Evolutionary conservation across 306 rosid genomes (phyloP).

Genomic region (Senna tora): DNA sequence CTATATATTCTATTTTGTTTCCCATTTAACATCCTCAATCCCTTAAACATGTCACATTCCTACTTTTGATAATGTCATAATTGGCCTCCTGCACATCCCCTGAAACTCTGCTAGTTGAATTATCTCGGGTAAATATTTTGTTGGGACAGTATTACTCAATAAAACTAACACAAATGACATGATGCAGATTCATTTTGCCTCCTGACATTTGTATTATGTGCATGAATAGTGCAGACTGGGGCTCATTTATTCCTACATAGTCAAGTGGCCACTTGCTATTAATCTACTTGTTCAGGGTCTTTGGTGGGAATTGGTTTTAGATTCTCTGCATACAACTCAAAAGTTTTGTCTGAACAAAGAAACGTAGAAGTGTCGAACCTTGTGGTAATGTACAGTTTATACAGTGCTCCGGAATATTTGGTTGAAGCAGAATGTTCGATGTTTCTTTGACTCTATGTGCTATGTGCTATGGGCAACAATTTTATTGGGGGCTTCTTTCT

Average conservation of each 20-base stretch:
- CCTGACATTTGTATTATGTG: neutral
- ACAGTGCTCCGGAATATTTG: neutral
- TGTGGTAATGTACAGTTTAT: neutral
- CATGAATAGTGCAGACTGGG: neutral
- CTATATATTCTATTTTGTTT: neutral
- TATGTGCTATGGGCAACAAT: neutral
- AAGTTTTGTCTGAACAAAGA: neutral
- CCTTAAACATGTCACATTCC: neutral
- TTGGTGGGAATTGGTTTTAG: neutral
- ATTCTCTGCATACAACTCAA: neutral
- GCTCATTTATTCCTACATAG: neutral
- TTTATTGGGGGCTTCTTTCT: neutral
- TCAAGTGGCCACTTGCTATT: neutral
- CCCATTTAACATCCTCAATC: neutral
- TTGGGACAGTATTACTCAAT: neutral
- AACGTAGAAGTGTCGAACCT: neutral
- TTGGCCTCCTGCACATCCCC: conserved; percentile 1
- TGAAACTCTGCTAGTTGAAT: neutral
- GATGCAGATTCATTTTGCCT: neutral
- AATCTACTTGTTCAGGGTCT: neutral
- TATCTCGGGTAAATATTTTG: neutral
- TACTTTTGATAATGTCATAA: neutral
- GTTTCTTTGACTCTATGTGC: neutral
- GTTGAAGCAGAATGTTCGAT: neutral
- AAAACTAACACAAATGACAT: neutral